Evolutionary conservation across 2,329 filamentous ascomycete genomes (phyloP), one percentile per base, ranked within the genome.

Genomic region (Penicillium crustosum): DNA sequence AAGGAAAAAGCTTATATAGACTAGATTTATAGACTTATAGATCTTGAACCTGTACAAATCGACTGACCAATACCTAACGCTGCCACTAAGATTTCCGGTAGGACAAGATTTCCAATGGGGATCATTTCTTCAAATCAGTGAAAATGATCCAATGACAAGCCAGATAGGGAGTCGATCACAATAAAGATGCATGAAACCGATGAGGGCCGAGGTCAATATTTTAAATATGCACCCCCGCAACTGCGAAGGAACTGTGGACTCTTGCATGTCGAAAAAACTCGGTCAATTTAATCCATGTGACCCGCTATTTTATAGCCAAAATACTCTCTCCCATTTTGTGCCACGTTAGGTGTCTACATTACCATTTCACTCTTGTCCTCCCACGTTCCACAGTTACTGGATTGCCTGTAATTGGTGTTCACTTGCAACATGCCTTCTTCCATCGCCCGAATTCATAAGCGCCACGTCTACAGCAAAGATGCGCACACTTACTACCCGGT

Each of bases 401-500:
- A 23, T 44, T 45, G 29, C 27, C 21, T 27, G 17, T 13, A 9
- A 36, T 19, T n/a, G n/a, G 21, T 45, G 29, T 12, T 15, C 25
- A 33, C 25, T 12, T 47, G 17, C 48, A 61, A 48, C 41, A 73
- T 72, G 69, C 54, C 66, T 25, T 65, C 65, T 44, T 71, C 64
- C 53, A 64, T 70, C 62, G 66, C 64, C 58, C 70, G 60, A 2
- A 79, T 79, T 41, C 73, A 74, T 51, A 75, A 73, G 58, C 70
- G 77, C 21, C 70, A 74, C 63, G 67, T 67, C 17, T 75, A 77
- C 57, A 70, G 71, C 39, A 71, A 72, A 44, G 62, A 74, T 56
- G 73, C 70, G 45, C 78, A 78, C 57, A 78, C 74, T 8, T 80
- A 78, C 63, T 78, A 77, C 48, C 82, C 81, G 1, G 76, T 85